A percentile compares a stretch with the other conserved stretches of the same genome.
Conservation (phyloP, 208 protist species). For the Borovskyia barvae region DNA sequence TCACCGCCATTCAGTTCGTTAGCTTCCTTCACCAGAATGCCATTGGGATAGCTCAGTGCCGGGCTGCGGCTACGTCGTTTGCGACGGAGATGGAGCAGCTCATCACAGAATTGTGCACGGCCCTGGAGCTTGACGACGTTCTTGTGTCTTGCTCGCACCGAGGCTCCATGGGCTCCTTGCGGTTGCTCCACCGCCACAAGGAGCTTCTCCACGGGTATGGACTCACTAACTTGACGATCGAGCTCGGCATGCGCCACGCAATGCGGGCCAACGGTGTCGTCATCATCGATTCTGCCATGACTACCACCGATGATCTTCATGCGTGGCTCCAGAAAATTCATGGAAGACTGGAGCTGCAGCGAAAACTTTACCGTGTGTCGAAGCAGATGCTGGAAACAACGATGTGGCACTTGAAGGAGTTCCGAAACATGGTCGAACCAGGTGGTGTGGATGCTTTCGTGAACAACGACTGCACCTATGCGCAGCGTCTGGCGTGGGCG, state of each 20-base stretch:
- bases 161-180: conserved; percentile 53
- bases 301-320: conserved; percentile 42
- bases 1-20: conserved; percentile 75
- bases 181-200: conserved; percentile 75
- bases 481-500: conserved; percentile 82
- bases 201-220: conserved; percentile 71
- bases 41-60: conserved; percentile 49
- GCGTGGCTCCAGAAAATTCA: conserved; percentile 66
- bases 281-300: conserved; percentile 56
- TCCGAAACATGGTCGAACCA: conserved; percentile 73
- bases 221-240: conserved; percentile 75
- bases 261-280: conserved; percentile 89
- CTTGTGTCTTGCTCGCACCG: conserved; percentile 88
- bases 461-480: conserved; percentile 89
- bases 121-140: conserved; percentile 82
- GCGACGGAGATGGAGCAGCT: conserved; percentile 73
- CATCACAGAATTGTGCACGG: conserved; percentile 75
- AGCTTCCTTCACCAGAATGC: conserved; percentile 84
- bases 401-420: conserved; percentile 89
- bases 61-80: conserved; percentile 40
- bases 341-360: conserved; percentile 76
- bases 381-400: conserved; percentile 90
- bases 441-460: conserved; percentile 81
- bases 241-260: conserved; percentile 72
- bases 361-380: conserved; percentile 78